These are phyloP conservation scores for Lecanicillium sp. DNA, from an alignment of 2,329 filamentous ascomycete genomes.

Conservation along the genomic window DNA sequence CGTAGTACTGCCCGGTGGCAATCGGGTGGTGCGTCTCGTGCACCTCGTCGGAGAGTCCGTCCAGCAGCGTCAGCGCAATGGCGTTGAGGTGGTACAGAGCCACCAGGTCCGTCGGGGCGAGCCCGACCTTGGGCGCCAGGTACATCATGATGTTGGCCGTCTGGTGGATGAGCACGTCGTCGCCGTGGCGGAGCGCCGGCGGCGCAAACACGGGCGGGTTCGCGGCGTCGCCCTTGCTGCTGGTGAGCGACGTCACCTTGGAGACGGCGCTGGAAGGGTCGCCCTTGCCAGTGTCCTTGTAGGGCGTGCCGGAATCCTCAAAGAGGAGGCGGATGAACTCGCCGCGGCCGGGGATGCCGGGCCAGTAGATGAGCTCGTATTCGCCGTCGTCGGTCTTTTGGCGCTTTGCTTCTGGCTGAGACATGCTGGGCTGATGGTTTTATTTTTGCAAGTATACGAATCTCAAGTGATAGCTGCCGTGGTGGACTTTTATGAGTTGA, in stretches of 20 bases:
- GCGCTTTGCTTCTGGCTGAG: constrained; percentile 18
- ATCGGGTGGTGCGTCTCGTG: constrained; percentile 74
- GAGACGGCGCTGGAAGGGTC: constrained; percentile 38
- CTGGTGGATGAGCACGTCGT: constrained; percentile 58
- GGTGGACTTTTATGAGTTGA: too few relatives aligned
- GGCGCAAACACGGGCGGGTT: constrained; percentile 63
- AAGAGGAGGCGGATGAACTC: constrained; percentile 67
- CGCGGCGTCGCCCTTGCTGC: constrained; percentile 35
- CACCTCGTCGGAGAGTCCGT: constrained; percentile 61
- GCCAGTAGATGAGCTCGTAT: constrained; percentile 67
- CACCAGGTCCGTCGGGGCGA: constrained; percentile 37
- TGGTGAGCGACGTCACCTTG: constrained; percentile 40
- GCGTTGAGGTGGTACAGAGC: constrained; percentile 53
- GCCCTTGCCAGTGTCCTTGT: constrained; percentile 44
- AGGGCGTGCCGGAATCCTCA: constrained; percentile 58
- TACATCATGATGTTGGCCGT: constrained; percentile 68
- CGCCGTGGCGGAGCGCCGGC: constrained; percentile 56
- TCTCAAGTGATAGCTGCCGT: too few relatives aligned
- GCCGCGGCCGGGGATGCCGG: constrained; percentile 62
- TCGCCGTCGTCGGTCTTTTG: constrained; percentile 32
- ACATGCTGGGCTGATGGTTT: constrained; percentile 11
- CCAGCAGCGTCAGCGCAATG: constrained; percentile 61
- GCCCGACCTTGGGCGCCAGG: constrained; percentile 51
- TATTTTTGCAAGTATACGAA: too few relatives aligned
- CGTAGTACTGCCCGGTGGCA: constrained; percentile 52